Conservation (phyloP, 164 flowering plant genomes). For the Tetrastigma voinierianum region DNA sequence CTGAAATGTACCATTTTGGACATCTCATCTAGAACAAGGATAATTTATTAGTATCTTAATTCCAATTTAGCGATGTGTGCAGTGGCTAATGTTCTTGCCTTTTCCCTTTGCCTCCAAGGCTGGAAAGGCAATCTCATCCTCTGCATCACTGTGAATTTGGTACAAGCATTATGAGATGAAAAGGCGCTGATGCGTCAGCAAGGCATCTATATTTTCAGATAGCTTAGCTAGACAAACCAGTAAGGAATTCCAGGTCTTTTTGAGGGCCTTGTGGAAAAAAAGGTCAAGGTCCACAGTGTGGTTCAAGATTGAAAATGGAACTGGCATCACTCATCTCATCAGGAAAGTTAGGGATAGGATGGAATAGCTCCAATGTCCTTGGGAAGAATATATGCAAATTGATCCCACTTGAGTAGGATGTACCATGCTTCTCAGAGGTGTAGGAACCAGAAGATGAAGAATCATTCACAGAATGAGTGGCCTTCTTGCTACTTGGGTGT, state of each 20-base stretch:
- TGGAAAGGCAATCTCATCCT: conserved; percentile 85
- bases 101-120: conserved; percentile 75
- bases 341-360: conserved; percentile 23
- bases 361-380: conserved; percentile 21
- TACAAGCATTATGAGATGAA: conserved; percentile 42
- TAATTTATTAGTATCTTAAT: conserved; percentile 37
- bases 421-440: conserved; percentile 21
- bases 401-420: conserved; percentile 52
- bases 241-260: conserved; percentile 60
- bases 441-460: conserved; percentile 21
- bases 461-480: conserved; percentile 10
- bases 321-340: conserved; percentile 17
- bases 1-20: conserved; percentile 32
- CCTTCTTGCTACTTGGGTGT: conserved; percentile 16
- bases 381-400: conserved; percentile 55
- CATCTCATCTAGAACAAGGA: conserved; percentile 53
- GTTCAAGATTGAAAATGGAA: conserved; percentile 25
- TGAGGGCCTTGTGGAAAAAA: conserved; percentile 75
- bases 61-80: conserved; percentile 67
- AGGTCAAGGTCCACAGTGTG: conserved; percentile 64
- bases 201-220: conserved; percentile 40
- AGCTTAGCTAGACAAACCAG: conserved; percentile 48
- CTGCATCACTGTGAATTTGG: conserved; percentile 68
- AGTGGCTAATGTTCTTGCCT: conserved; percentile 48
- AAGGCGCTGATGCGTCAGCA: conserved; percentile 45